Base-by-base conservation (phyloP, 257 asterid species). In the Jasminum sambac region DNA sequence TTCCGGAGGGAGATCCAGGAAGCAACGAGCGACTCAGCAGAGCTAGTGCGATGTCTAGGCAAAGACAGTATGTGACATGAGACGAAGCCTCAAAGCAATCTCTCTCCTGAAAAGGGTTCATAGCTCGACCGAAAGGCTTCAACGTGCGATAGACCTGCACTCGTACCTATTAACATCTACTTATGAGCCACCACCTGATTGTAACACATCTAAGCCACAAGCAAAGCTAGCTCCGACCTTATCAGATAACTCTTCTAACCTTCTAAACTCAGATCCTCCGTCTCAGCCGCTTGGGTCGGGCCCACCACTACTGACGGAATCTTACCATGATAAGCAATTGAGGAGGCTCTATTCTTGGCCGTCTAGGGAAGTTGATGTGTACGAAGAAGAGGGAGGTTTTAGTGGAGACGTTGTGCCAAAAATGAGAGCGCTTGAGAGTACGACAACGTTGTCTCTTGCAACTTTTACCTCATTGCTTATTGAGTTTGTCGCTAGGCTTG, bases 261-360 rank as follows among this genome's bases (percentile, higher is more conserved):
- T 76, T 57, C 81, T 64, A 40, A 69, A 26, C 72, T 34, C 40
- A 0, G 72, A 74, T 40, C 76, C 74, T 7, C 60, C 74, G 5
- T 72, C 76, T 9, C 78, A 71, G 23, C 80, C 69, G 34, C 12
- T 10, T 7, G 77, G 41, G 43, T 52, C 42, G 8, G 39, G 26
- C 37, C 78, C 75, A 23, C 67, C 70, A 6, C 26, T 67, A 34
- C 84, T 67, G 21, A 79, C 73, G 8, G 86, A 82, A 26, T 50
- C 85, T 23, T 80, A 72, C 52, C 85, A 80, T 39, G 90, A 88
- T 80, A 88, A 83, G 76, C 89, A 83, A 23, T 81, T 85, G 4
- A 83, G 88, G 79, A 79, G 90, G 86, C 78, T 79, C 11, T 64
- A 88, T 50, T 89, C 92, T 0, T 83, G 96, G 92, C 96, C 89